Conservation (phyloP, 768 basidiomycete genomes). For the Dacryopinax spathularia region DNA sequence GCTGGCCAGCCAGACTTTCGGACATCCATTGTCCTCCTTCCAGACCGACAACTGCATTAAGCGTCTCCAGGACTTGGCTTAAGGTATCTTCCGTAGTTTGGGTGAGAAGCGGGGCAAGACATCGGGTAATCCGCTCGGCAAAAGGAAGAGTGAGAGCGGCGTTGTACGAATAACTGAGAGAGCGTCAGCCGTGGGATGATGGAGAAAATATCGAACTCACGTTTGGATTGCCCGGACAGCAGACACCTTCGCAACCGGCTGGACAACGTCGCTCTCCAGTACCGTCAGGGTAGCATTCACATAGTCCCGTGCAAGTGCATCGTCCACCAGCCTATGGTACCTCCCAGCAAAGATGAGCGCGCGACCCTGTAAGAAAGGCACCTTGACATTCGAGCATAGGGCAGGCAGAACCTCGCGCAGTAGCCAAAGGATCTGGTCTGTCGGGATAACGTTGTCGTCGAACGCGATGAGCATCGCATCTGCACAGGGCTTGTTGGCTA, state of each 20-base stretch:
- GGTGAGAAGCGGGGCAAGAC: constrained; percentile 70
- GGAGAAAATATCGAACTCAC: constrained; percentile 32
- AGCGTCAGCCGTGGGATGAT: neutral
- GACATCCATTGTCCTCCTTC: constrained; percentile 62
- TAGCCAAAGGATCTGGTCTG: constrained; percentile 63
- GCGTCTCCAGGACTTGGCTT: constrained; percentile 71
- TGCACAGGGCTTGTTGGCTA: constrained; percentile 53
- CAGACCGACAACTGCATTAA: constrained; percentile 64
- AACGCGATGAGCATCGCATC: constrained; percentile 61
- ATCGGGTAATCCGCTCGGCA: constrained; percentile 58
- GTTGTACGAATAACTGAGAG: constrained; percentile 23
- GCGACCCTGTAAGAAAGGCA: constrained; percentile 87
- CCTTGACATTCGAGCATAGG: constrained; percentile 35
- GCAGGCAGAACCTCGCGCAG: constrained; percentile 25
- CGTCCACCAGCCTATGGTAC: constrained; percentile 59
- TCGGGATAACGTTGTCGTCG: constrained; percentile 62
- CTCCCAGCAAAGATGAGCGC: constrained; percentile 91
- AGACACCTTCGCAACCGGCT: constrained; percentile 82
- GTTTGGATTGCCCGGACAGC: constrained; percentile 89
- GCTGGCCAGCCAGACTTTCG: constrained; percentile 44
- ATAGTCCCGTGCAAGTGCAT: constrained; percentile 66
- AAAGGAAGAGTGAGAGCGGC: constrained; percentile 46
- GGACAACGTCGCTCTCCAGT: constrained; percentile 54
- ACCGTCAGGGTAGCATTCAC: constrained; percentile 76
- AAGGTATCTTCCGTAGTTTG: constrained; percentile 77